Conservation (phyloP, 169 alveolate species). For the Eimeria sp. region DNA sequence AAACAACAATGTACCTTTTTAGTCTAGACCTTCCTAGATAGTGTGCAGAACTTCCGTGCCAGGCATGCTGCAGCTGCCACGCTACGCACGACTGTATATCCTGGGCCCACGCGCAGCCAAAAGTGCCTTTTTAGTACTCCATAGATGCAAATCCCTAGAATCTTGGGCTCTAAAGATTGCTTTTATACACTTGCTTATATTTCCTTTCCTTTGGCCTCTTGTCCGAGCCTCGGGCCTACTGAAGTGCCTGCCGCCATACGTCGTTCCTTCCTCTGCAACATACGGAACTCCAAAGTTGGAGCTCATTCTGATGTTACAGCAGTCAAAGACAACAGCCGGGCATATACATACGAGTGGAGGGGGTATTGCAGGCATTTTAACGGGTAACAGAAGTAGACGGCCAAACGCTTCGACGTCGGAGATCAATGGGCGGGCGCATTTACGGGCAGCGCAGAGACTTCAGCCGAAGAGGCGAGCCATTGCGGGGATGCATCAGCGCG, state of each 20-base stretch:
- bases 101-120: background rate
- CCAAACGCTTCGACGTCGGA: background rate
- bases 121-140: background rate
- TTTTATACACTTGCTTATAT: background rate
- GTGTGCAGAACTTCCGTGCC: background rate
- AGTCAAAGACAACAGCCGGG: background rate
- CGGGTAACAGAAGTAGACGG: background rate
- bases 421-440: background rate
- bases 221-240: background rate
- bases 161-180: background rate
- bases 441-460: background rate
- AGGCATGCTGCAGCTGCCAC: background rate
- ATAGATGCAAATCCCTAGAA: background rate
- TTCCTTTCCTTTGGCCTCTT: background rate
- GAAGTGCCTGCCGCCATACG: background rate
- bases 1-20: background rate
- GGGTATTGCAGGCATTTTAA: background rate
- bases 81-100: background rate
- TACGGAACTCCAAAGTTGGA: no score
- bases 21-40: background rate
- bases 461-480: background rate
- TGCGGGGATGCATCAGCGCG: constrained; percentile 37
- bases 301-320: background rate
- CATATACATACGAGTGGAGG: background rate
- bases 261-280: background rate